Evolutionary conservation across 2,329 filamentous ascomycete species (phyloP), one percentile per base, ranked within the genome.

Genomic region (Pestalotiopsis sp.): DNA sequence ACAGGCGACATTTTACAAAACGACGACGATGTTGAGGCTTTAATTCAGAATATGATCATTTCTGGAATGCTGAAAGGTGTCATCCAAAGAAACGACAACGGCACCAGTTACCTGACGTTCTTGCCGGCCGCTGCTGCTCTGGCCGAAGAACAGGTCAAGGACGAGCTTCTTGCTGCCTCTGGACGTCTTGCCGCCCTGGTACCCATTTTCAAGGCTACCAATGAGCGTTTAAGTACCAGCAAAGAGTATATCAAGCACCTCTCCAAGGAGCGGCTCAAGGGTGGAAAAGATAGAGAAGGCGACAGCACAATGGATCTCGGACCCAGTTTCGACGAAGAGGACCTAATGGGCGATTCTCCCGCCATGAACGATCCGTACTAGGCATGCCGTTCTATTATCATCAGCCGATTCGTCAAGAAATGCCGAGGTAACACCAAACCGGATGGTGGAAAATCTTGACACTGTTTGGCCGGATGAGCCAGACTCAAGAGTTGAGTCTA

Each of bases 1-100:
- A 89, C 86, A 1, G 86, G 84, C 17, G 73, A 75, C 39, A 71
- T 74, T 9, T 76, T 88, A 13, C 74, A 73, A 14, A 80, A 75
- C 14, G 80, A 85, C 17, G 78, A 79, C 13, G 81, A 85, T 26
- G 78, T 84, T 2, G 80, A 84, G 70, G 70, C 70, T 11, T 78
- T 91, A 4, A 74, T 90, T 26, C 79, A 80, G 67, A 77, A 78
- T 66, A 91, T 91, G 88, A 86, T 90, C 38, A 78, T 77, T 39
- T 80, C 81, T 4, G 83, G 83, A 11, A 84, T 88, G 78, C 76
- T 91, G 24, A 76, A 80, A 30, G 89, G 86, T 1, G 80, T 79
- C 17, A 75, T 91, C n/a, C 82, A 85, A 71, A 78, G 80, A 68
- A 81, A 82, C 9, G 75, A 79, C 6, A 77, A 77, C 57, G 82